Base-by-base conservation (phyloP, 352 stramenopile genomes). In the Phytophthora europaea region DNA sequence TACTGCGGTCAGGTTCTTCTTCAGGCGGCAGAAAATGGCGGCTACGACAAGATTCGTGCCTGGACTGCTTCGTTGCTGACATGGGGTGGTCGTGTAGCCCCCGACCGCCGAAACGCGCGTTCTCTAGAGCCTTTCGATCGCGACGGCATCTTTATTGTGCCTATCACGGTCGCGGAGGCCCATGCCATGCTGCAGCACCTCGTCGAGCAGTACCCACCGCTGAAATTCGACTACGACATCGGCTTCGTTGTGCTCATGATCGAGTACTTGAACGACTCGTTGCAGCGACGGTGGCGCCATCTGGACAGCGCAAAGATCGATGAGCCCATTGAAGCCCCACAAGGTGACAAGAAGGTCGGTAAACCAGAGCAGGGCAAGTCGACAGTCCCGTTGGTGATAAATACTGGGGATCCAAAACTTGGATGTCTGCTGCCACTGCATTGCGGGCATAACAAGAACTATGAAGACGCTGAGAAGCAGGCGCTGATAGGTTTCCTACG, bases 391-490 rank as follows among this genome's bases (percentile, higher is more conserved):
- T 76, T 81, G 60, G 56, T 85, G 53, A 82, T 83, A 26, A 61
- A 73, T 36, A 85, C 72, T 4, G 59, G 53, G 3, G 73, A 87
- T 60, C 47, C 68, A 0, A 77, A 81, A 12, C 61, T 91, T 10
- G 90, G 89, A 6, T 82, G 69, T 7, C 73, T 97, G 13, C 71
- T 97, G 22, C 76, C 85, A 13, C 68, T 97, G 12, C 90, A 94
- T 54, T 97, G 90, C 47, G 90, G 89, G 8, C 90, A 97, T 65
- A 97, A 97, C 70, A 91, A 91, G 58, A 93, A 94, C 64, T 96
- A 93, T 47, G 80, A 84, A 40, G 87, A 95, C 22, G 62, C 63
- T 4, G 90, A 97, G 61, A 95, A 95, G 60, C 63, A 84, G 10
- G 82, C 83, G 50, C 73, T 97, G n/a, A 59, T 85, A 31, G 69